Evolutionary conservation across 2,329 filamentous ascomycete species (phyloP).

Genomic region (Talaromyces marneffei): DNA sequence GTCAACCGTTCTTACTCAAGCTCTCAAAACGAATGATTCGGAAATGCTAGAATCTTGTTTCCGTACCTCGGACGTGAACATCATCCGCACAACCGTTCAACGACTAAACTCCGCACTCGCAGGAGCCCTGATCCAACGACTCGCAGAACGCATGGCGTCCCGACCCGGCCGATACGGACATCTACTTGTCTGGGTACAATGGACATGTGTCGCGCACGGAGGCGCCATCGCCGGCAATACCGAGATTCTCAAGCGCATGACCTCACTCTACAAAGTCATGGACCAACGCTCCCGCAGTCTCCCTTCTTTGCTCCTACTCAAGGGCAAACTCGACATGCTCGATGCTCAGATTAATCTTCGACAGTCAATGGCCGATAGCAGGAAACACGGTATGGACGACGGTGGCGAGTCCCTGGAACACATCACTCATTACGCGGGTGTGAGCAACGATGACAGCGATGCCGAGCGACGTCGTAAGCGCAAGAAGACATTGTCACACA

Average conservation of each 20-base stretch:
- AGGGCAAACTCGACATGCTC: constrained; percentile 92
- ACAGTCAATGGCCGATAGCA: constrained; percentile 56
- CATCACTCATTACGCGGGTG: constrained; percentile 14
- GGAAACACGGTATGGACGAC: constrained; percentile 34
- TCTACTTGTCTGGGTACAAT: constrained; percentile 93
- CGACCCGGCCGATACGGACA: constrained; percentile 83
- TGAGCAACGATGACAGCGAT: constrained; percentile 57
- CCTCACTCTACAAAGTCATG: constrained; percentile 76
- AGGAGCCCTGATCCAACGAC: constrained; percentile 68
- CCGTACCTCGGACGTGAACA: constrained; percentile 67
- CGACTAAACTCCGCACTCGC: constrained; percentile 81
- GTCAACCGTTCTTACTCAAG: constrained; percentile 86
- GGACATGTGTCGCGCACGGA: constrained; percentile 86
- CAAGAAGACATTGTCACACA: constrained; percentile 25
- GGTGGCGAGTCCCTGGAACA: constrained; percentile 49
- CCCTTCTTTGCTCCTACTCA: constrained; percentile 75
- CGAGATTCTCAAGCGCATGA: constrained; percentile 72
- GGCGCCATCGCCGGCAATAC: constrained; percentile 82
- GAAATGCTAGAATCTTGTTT: constrained; percentile 89
- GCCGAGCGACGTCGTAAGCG: constrained; percentile 28
- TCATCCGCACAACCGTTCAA: constrained; percentile 83
- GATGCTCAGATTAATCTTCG: constrained; percentile 82
- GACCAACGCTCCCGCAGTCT: constrained; percentile 79
- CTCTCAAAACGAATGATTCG: constrained; percentile 84
- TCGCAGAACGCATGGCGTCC: constrained; percentile 80